Evolutionary conservation across 495 filamentous ascomycete species (phyloP), one percentile per base, ranked within the genome.

Genomic region (Penicillium chermesinum): DNA sequence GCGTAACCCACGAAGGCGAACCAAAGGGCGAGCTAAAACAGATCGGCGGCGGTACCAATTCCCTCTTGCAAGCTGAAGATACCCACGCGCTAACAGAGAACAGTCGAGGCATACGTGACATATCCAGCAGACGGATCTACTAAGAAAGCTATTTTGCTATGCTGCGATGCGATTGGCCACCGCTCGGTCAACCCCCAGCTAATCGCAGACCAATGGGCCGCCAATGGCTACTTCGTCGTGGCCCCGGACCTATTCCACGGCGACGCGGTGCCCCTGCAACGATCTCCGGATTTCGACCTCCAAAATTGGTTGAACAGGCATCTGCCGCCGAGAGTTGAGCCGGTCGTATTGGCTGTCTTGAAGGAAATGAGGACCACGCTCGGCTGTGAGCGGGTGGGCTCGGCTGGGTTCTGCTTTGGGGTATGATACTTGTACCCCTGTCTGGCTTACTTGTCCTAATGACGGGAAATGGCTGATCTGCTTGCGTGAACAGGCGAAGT

Each of bases 381-480:
- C 9, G 78, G 80, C 63, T 51, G 75, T 36, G 79, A 81, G 65
- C 80, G 76, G 54, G 63, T 91, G 34, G 88, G 83, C 1, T 77
- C 72, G 33, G 74, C 85, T 2, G 88, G 88, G 7, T 89, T 90
- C 71, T 91, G 88, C 70, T 91, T 90, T 58, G 88, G 87, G 6
- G 56, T 59, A 48, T 21, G 57, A 46, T 17, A 2, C 20, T 41
- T 2, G 15, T n/a, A 18, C 15, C 6, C 13, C 17, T 17, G 13
- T 19, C 35, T 37, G 7, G 1, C 16, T 37, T 16, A 7, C 17
- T 42, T 5, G 7, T 37, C 7, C n/a, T 22, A 7, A 38, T 30
- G 25, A 10, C 10, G 1, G 14, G 6, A 10, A 41, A 7, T 50
- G 13, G 38, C 6, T 37, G 4, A n/a, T 37, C 35, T 37, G 30